A percentile compares a stretch with the other conserved stretches of the same genome.
These are phyloP conservation scores for Acephala macrosclerotiorum DNA, from an alignment of 2,329 filamentous ascomycete genomes.

Conservation along the genomic window DNA sequence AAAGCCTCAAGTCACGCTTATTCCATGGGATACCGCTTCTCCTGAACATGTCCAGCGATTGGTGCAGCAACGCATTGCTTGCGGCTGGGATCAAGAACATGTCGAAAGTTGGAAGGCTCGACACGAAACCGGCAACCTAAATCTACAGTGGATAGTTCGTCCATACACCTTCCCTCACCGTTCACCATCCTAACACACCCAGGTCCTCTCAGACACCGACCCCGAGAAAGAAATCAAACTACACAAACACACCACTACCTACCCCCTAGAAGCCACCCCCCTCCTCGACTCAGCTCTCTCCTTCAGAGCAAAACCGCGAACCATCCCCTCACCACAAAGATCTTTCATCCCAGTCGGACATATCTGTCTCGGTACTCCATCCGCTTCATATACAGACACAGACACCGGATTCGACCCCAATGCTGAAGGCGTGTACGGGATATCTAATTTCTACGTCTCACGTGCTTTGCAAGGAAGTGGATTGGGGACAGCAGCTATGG, in stretches of 20 bases:
- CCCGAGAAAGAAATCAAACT: conserved; percentile 30
- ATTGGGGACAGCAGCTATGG: conserved; percentile 36
- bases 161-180: neutral
- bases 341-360: conserved; percentile 39
- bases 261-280: conserved; percentile 29
- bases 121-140: conserved; percentile 33
- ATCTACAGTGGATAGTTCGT: conserved; percentile 38
- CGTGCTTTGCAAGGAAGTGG: conserved; percentile 36
- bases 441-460: conserved; percentile 38
- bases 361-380: conserved; percentile 33
- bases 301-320: conserved; percentile 31
- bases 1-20: conserved; percentile 44
- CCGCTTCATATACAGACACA: conserved; percentile 20
- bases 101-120: conserved; percentile 40
- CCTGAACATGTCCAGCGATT: conserved; percentile 50
- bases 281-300: conserved; percentile 33
- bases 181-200: conserved; percentile 4
- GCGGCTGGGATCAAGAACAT: conserved; percentile 52
- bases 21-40: conserved; percentile 54
- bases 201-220: conserved; percentile 33
- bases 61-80: conserved; percentile 53
- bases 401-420: conserved; percentile 18
- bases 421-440: conserved; percentile 34
- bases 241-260: conserved; percentile 27
- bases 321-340: conserved; percentile 21